These are phyloP conservation scores for Cucurbita argyrosperma DNA, from an alignment of 306 rosid species.

Conservation along the genomic window DNA sequence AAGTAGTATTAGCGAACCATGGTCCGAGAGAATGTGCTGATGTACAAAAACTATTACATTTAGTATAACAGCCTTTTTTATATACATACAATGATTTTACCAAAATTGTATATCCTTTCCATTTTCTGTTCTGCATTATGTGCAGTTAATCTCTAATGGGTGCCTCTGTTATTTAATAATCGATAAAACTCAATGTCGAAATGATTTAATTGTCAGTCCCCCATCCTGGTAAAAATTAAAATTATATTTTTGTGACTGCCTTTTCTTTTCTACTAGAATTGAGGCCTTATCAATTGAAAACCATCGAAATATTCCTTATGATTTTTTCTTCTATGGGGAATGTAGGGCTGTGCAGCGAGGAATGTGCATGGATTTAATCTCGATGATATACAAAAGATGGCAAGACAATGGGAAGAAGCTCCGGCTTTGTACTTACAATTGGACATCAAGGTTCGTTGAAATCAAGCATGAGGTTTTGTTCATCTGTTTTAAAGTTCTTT, in stretches of 20 bases:
- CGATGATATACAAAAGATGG: conserved; percentile 68
- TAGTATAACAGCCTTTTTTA: neutral
- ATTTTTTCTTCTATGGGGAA: conserved; percentile 1
- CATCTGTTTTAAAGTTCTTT: neutral
- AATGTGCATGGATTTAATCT: conserved; percentile 77
- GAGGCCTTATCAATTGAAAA: neutral
- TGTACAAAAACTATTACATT: neutral
- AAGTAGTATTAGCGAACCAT: neutral
- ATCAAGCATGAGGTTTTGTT: neutral
- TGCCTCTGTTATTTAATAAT: neutral
- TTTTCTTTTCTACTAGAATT: neutral
- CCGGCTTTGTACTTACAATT: conserved; percentile 70
- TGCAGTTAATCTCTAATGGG: neutral
- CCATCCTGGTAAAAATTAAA: neutral
- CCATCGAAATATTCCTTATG: neutral
- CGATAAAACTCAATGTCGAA: neutral
- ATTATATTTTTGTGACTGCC: neutral
- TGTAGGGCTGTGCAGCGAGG: conserved; percentile 94
- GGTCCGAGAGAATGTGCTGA: neutral
- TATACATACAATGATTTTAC: too few relatives aligned
- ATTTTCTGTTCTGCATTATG: neutral
- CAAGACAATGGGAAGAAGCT: conserved; percentile 81
- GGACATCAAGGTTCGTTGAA: conserved; percentile 50
- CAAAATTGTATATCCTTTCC: too few relatives aligned
- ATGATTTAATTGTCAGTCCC: neutral